phyloP scores from a whole-genome alignment of 352 stramenopile genomes.

The Stramenopiles sp. region DNA sequence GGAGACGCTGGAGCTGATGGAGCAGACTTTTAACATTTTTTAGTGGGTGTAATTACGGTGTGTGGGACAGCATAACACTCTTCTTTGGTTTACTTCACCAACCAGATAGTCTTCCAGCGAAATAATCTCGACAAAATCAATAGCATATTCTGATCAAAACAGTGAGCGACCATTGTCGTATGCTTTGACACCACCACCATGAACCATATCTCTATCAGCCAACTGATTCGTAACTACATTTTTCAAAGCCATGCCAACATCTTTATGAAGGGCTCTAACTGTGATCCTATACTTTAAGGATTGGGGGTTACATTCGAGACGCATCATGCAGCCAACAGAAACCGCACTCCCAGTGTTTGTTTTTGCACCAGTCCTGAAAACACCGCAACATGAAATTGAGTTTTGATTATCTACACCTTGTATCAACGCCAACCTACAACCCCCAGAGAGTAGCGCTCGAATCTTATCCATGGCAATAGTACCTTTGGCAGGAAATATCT shows the following conservation, averaged over 20 bases:
- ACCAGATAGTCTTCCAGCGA: too few species aligned
- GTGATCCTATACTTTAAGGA: conserved; percentile 59
- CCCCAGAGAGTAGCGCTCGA: not conserved
- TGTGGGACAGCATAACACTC: too few species aligned
- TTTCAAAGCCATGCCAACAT: conserved; percentile 40
- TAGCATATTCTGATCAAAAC: too few species aligned
- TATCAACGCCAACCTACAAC: not conserved
- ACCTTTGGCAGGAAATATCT: not conserved
- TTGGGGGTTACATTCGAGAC: conserved; percentile 59
- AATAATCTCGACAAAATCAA: too few species aligned
- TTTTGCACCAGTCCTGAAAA: conserved; percentile 65
- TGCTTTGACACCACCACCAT: too few species aligned
- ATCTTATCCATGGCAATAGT: not conserved
- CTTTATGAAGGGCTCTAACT: conserved; percentile 65
- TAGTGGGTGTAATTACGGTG: too few species aligned
- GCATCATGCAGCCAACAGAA: conserved; percentile 70
- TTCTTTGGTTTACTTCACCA: too few species aligned
- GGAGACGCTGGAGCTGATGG: too few species aligned
- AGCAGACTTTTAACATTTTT: too few species aligned
- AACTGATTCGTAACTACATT: conserved; percentile 26
- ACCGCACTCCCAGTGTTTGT: conserved; percentile 69
- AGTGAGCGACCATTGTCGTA: too few species aligned
- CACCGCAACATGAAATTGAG: conserved; percentile 63
- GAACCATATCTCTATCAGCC: not conserved
- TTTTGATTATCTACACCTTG: conserved; percentile 42